Evolutionary conservation across 176 grass and related monocot species (phyloP), one percentile per base, ranked within the genome.

Genomic region (Triticum monococcum): DNA sequence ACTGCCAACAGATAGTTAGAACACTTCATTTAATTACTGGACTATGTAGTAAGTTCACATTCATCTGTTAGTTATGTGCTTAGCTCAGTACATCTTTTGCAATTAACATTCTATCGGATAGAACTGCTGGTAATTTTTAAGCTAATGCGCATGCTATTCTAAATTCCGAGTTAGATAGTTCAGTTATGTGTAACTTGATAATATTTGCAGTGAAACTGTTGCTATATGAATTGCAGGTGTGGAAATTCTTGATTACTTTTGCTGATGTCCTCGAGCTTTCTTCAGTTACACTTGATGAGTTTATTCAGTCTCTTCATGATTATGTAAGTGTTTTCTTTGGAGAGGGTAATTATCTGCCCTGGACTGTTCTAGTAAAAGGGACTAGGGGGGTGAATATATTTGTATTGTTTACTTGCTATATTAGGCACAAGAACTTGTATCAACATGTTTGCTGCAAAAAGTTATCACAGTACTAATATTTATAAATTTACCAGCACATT

Each of bases 231-330:
- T 61, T 92, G 45, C 87, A 99, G 97, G 94, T 96, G 79, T 99
- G 97, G 97, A 94, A 99, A 83, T 99, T 99, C 84, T 92, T 96
- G 65, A 89, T 94, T 81, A 96, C 94, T 72, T 99, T 99, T 83
- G 87, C 92, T 75, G 97, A 96, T 88, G 76, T 96, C 77, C 88
- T 99, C 30, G 94, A 90, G 48, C 92, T 99, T 88, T 99, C 88
- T 90, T 77, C 92, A 52, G 90, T 94, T 87, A 99, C 92, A 88
- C 89, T 96, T 88, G 94, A 99, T 68, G 97, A 99, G 89, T 96
- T 99, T 83, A 65, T 94, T 82, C 97, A 99, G 87, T 93, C 90
- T 89, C 94, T 99, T 86, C 97, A 99, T 91, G 97, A 99, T 94
- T 99, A 89, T 91, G 97, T 99, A 89, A 96, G 90, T 88, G 64